Base-by-base conservation (phyloP, 176 grass and related monocot genomes). In the Phoenix dactylifera region DNA sequence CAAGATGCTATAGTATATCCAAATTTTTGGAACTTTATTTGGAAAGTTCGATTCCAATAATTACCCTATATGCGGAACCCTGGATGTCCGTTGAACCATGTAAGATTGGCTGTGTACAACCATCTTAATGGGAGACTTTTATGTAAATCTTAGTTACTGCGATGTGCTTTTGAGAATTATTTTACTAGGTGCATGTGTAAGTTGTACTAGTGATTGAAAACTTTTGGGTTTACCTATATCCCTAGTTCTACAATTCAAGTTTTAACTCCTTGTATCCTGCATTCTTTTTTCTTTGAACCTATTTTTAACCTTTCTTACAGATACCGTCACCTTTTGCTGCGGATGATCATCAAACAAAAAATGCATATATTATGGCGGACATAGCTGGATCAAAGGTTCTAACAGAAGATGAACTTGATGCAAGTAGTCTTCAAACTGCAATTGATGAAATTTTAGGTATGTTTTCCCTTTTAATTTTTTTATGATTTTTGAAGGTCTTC, bases 281-380 rank as follows among this genome's bases (percentile, higher is more conserved):
- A 22, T 23, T 49, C 44, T 58, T 72, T n/a, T 56, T 15, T 49
- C 65, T 2, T 4, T 15, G 22, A 25, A 15, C 18, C 6, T 65
- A 64, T 32, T 26, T 29, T 74, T 19, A 66, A 44, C 1, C 18
- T 75, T 71, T 76, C 24, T 58, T 85, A 57, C 72, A 95, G 85
- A 80, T 89, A 77, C 89, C 89, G 4, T 78, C 77, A 52, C 62
- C 89, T 50, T 80, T 39, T 62, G 55, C 78, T 72, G 66, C 81
- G 55, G 86, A 95, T 70, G 85, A 89, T 71, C 85, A 89, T 74
- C 82, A 95, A 75, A 86, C 82, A 3, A 95, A 89, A 83, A 95
- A 89, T 86, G 86, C 90, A 63, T 95, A 89, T 75, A 95, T 95
- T 59, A 95, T 95, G 90, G 79, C 82, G 56, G 90, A 95, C 50